Evolutionary conservation across 2,329 filamentous ascomycete genomes (phyloP), one percentile per base, ranked within the genome.

Genomic region (Pseudogymnoascus sp.): DNA sequence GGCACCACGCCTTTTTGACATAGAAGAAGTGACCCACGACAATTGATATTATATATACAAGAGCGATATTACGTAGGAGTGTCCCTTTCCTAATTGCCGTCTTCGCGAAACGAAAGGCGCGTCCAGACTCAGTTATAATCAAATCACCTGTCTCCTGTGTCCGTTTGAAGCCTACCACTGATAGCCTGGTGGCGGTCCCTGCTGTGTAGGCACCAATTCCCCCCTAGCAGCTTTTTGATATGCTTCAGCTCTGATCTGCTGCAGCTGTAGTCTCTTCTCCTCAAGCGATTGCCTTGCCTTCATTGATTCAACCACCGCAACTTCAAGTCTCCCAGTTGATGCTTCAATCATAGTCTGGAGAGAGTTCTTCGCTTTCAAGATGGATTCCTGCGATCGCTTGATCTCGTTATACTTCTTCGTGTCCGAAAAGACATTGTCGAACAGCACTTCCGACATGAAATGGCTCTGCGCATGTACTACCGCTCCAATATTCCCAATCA

Each of bases 361-460:
- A 4, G 69, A 73, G 0, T 70, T 64, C 18, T 71, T 67, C 42
- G 77, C 76, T 50, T 73, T 69, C 6, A 75, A 67, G 2, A 78
- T 72, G 64, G 79, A 74, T 25, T 62, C 62, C 42, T 75, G 72
- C 2, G 76, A 79, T 14, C 74, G 69, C 67, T 81, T 78, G 64
- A 85, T 80, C 70, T 82, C 77, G 11, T 81, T 75, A 65, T 81
- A 80, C 70, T 83, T 82, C 2, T 76, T 75, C 74, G 80, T 77
- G 64, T 84, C 81, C 7, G 75, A 77, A 67, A 82, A 81, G 64
- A 83, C 77, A 60, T 82, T 83, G 67, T 84, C 80, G 67, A 84
- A 83, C n/a, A 84, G 74, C 2, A 84, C 74, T 64, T 84, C 81
- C 6, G 74, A 75, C 70, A 83, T 75, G 12, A 82, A 74, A 62